phyloP scores from a whole-genome alignment of 1,284 basidiomycete genomes.

The Cyathus olla region DNA sequence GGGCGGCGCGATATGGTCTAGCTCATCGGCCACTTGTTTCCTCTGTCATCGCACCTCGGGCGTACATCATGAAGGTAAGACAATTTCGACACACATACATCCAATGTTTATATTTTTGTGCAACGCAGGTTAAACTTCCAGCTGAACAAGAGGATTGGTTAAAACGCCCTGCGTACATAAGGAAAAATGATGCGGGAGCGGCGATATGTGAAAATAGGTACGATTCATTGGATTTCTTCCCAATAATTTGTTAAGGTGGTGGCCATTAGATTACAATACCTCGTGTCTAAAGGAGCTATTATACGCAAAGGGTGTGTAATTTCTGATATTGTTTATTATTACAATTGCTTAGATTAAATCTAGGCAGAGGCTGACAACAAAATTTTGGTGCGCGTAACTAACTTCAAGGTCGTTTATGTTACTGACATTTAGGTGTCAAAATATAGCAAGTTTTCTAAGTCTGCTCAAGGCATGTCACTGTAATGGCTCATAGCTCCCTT shows the following conservation, averaged over 20 bases:
- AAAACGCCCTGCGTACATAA: slow-evolving; percentile 86
- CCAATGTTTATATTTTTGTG: not conserved
- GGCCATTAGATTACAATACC: slow-evolving; percentile 75
- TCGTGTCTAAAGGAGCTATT: slow-evolving; percentile 86
- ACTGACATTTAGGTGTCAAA: slow-evolving; percentile 16
- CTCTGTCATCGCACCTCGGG: slow-evolving; percentile 80
- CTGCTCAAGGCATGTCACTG: slow-evolving; percentile 60
- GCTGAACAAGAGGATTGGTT: slow-evolving; percentile 83
- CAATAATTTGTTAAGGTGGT: slow-evolving; percentile 34
- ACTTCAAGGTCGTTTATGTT: slow-evolving; percentile 12
- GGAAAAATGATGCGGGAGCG: slow-evolving; percentile 77
- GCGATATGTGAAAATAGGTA: slow-evolving; percentile 86
- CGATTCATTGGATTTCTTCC: slow-evolving; percentile 19
- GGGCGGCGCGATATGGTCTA: slow-evolving; percentile 87
- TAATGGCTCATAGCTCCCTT: not conserved
- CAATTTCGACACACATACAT: not conserved
- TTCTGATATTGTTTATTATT: not conserved
- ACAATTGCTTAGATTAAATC: slow-evolving; percentile 11
- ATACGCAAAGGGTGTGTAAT: slow-evolving; percentile 77
- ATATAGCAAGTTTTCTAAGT: slow-evolving; percentile 79
- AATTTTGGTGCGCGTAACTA: slow-evolving; percentile 70
- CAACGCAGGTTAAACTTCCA: slow-evolving; percentile 78
- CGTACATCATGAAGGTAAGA: slow-evolving; percentile 85
- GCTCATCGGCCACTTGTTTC: slow-evolving; percentile 79
- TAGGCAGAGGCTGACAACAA: slow-evolving; percentile 81